Evolutionary conservation across 805 yeast species (phyloP).

Genomic region (Cyberlindnera amylophila): DNA sequence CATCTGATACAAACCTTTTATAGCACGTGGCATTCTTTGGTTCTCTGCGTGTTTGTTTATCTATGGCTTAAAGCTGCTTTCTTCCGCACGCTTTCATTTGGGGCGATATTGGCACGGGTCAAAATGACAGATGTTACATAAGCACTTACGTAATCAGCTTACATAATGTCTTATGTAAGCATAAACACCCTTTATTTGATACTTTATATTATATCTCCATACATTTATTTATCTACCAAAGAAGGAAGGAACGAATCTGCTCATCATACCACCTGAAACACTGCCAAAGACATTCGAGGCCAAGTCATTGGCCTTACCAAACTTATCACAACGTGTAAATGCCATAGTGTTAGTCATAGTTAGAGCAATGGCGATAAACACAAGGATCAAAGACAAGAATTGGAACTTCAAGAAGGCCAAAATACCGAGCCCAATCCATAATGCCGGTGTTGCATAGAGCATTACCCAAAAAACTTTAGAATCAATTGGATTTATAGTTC

Average conservation of each 20-base stretch:
- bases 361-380: constrained; percentile 63
- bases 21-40: constrained; percentile 45
- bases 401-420: constrained; percentile 77
- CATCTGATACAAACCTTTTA: constrained; percentile 37
- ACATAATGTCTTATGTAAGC: too few species aligned
- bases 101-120: too few species aligned
- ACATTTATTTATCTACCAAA: constrained; percentile 11
- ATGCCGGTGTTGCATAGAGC: constrained; percentile 67
- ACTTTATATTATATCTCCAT: too few species aligned
- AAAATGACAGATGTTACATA: neutral
- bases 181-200: too few species aligned
- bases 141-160: too few species aligned
- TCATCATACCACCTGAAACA: constrained; percentile 43
- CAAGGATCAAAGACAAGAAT: constrained; percentile 60
- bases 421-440: constrained; percentile 73
- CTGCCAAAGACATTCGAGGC: constrained; percentile 56
- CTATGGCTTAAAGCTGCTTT: neutral
- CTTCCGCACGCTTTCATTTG: too few species aligned
- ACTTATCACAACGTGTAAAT: constrained; percentile 87
- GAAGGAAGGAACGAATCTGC: constrained; percentile 40
- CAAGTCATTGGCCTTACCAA: constrained; percentile 73
- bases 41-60: neutral
- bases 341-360: constrained; percentile 85
- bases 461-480: constrained; percentile 85
- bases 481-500: constrained; percentile 84